phyloP scores from a whole-genome alignment of 2,329 filamentous ascomycete species.

The Neurospora crassa region DNA sequence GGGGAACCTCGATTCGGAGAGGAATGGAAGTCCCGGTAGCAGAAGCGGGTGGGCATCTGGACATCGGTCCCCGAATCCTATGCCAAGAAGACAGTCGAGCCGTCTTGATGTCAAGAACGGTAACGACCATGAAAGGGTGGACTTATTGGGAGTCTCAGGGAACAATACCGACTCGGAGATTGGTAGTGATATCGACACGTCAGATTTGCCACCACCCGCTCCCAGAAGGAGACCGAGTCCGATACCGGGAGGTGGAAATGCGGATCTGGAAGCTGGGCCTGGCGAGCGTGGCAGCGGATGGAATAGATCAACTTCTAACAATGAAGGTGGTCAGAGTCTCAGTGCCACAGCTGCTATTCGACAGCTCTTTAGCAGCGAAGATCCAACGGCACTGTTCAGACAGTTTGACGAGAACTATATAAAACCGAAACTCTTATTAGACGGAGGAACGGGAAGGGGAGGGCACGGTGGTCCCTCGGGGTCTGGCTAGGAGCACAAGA shows the following conservation, averaged over 20 bases:
- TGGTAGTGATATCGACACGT: constrained; percentile 55
- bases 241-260: constrained; percentile 21
- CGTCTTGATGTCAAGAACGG: constrained; percentile 40
- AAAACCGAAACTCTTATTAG: constrained; percentile 80
- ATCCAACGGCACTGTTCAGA: constrained; percentile 81
- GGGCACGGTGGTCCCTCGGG: constrained; percentile 4
- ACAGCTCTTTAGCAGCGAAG: constrained; percentile 74
- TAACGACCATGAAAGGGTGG: constrained; percentile 44
- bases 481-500: not conserved
- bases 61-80: constrained; percentile 37
- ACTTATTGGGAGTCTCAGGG: constrained; percentile 40
- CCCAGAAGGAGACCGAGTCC: constrained; percentile 31
- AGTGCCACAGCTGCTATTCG: constrained; percentile 68
- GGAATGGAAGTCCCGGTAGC: constrained; percentile 13
- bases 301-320: constrained; percentile 20
- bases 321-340: constrained; percentile 31
- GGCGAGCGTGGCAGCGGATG: constrained; percentile 10
- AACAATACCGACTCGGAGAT: constrained; percentile 48
- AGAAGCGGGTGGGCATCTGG: constrained; percentile 44
- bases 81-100: constrained; percentile 30
- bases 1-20: constrained; percentile 35
- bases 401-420: constrained; percentile 95
- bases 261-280: constrained; percentile 6
- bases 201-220: constrained; percentile 55
- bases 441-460: constrained; percentile 40